These are phyloP conservation scores for Eucalyptus cloeziana DNA, from an alignment of 345 rosid genomes.

Conservation along the genomic window DNA sequence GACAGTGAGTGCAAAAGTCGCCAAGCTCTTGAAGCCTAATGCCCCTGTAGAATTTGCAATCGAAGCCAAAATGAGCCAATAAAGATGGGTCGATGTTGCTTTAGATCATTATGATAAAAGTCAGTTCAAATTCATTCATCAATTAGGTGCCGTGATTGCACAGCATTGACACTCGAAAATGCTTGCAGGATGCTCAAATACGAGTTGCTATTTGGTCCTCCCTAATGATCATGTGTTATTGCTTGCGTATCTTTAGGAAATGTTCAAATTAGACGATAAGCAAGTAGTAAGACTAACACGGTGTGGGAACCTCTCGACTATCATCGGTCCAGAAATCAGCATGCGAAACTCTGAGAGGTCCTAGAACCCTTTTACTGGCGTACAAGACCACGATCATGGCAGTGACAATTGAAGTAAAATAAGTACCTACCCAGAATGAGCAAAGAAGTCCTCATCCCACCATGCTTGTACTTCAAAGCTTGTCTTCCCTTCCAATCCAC, in stretches of 20 bases:
- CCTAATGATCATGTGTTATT: not conserved
- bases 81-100: not conserved
- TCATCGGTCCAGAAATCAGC: not conserved
- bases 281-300: too few species aligned
- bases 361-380: not conserved
- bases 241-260: too few species aligned
- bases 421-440: not conserved
- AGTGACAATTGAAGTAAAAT: not conserved
- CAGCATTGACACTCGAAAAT: not conserved
- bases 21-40: slow-evolving; percentile 29
- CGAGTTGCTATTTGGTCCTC: not conserved
- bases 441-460: slow-evolving; percentile 19
- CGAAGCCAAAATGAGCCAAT: not conserved
- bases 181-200: not conserved
- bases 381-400: not conserved
- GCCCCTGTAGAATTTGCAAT: slow-evolving; percentile 8
- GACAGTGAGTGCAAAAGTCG: slow-evolving; percentile 26
- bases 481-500: slow-evolving; percentile 47
- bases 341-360: not conserved
- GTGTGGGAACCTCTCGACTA: not conserved
- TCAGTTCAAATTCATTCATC: not conserved
- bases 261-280: too few species aligned
- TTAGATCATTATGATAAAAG: not conserved
- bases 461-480: slow-evolving; percentile 34
- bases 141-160: not conserved